phyloP scores from a whole-genome alignment of 441 rosid genomes.

The Raphanus hybrid region DNA sequence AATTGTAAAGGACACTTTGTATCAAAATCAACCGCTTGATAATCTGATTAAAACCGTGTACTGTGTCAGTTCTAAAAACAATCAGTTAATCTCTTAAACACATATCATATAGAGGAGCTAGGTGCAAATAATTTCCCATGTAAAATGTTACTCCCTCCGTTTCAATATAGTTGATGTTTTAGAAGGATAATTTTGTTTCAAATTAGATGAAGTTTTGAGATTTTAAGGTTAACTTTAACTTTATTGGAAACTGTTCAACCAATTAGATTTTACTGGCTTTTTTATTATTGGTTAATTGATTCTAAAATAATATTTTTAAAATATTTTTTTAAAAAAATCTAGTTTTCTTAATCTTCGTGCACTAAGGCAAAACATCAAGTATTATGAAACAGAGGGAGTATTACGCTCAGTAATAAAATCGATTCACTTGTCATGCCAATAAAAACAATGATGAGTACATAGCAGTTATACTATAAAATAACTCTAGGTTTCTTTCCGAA shows the following conservation, averaged over 20 bases:
- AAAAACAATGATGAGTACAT: not conserved
- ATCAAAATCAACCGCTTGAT: not conserved
- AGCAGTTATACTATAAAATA: conserved; percentile 1
- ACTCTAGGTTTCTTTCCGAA: conserved; percentile 8
- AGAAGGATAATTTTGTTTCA: no score
- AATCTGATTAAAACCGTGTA: not conserved
- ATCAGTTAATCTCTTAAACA: not conserved
- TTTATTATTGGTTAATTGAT: no score
- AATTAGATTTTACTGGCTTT: no score
- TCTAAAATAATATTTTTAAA: no score
- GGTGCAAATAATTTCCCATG: not conserved
- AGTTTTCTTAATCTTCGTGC: no score
- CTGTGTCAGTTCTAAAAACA: not conserved
- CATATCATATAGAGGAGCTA: not conserved
- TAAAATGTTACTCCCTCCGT: not conserved
- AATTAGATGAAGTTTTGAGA: no score
- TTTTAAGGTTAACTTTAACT: no score
- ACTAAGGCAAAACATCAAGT: no score
- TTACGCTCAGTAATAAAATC: not conserved
- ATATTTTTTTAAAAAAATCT: no score
- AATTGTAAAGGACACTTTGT: not conserved
- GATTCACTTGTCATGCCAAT: conserved; percentile 8
- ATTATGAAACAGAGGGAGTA: no score
- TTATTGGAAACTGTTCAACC: no score
- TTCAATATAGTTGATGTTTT: no score